Percentiles rank a stretch among this genome's conserved stretches.
phyloP scores from a whole-genome alignment of 208 protist genomes.

The Sergeia podlipaevii region DNA sequence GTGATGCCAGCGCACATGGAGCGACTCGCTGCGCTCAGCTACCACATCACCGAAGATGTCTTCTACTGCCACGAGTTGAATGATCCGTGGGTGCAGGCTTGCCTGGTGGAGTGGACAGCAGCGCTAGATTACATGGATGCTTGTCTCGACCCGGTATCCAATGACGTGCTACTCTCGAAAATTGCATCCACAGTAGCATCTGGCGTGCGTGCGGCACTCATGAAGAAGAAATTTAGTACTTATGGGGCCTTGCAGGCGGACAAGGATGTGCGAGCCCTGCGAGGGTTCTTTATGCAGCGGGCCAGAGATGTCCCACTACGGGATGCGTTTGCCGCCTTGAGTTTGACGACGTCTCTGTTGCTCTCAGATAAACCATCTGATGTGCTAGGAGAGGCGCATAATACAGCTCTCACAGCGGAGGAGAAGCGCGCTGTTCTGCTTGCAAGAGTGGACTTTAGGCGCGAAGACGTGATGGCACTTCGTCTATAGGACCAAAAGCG shows the following conservation, averaged over 20 bases:
- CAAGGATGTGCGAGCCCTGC: conserved; percentile 71
- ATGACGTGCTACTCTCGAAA: conserved; percentile 45
- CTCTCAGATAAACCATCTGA: conserved; percentile 62
- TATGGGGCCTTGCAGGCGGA: conserved; percentile 81
- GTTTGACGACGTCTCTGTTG: conserved; percentile 47
- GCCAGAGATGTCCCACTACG: conserved; percentile 54
- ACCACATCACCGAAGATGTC: conserved; percentile 60
- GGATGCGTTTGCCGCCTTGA: conserved; percentile 43
- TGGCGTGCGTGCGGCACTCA: conserved; percentile 24
- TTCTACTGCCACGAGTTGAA: conserved; percentile 83
- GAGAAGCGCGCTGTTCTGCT: conserved; percentile 67
- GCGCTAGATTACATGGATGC: conserved; percentile 32
- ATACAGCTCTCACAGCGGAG: conserved; percentile 60
- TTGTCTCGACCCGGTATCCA: conserved; percentile 21
- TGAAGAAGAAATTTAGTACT: conserved; percentile 50
- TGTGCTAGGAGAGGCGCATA: conserved; percentile 55
- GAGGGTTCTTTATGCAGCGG: conserved; percentile 48
- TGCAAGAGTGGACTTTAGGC: conserved; percentile 58
- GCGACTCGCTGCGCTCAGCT: conserved; percentile 43
- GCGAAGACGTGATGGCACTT: conserved; percentile 53
- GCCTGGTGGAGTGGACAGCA: conserved; percentile 28
- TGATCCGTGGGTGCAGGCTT: conserved; percentile 80
- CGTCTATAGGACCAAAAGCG: conserved; percentile 19
- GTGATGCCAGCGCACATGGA: conserved; percentile 50
- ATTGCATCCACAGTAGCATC: conserved; percentile 26